A percentile compares a stretch with the other conserved stretches of the same genome.
Conservation (phyloP, 1,284 basidiomycete species). For the Tranzscheliella williamsii region DNA sequence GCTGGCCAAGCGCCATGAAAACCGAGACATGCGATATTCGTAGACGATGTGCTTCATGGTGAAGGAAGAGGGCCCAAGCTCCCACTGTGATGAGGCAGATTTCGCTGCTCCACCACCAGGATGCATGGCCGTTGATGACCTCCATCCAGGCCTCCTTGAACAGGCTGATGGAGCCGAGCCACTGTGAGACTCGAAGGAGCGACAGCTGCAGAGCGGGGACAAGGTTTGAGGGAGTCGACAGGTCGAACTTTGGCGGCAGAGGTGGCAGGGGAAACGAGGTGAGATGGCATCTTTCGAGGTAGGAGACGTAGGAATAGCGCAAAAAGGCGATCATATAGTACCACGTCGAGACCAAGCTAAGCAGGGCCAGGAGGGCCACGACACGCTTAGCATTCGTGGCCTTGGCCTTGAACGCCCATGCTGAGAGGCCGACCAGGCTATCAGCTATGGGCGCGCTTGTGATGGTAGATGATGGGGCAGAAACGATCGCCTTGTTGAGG, state of each 20-base stretch:
- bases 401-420: conserved; percentile 22
- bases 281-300: conserved; percentile 29
- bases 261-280: conserved; percentile 18
- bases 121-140: conserved; percentile 65
- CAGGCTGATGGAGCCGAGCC: conserved; percentile 69
- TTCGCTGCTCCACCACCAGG: conserved; percentile 78
- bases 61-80: conserved; percentile 69
- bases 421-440: conserved; percentile 9
- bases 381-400: conserved; percentile 15
- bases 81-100: conserved; percentile 73
- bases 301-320: conserved; percentile 41
- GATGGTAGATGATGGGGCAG: not conserved
- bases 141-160: conserved; percentile 71
- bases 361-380: conserved; percentile 10
- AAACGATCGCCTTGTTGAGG: not conserved
- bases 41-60: conserved; percentile 65
- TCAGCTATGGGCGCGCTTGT: conserved; percentile 19
- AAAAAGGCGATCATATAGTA: conserved; percentile 57
- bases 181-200: conserved; percentile 62
- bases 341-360: conserved; percentile 37
- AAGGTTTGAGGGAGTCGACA: conserved; percentile 7
- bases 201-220: conserved; percentile 61
- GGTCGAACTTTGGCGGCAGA: conserved; percentile 4
- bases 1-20: conserved; percentile 75
- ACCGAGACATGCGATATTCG: conserved; percentile 69